Percentiles rank a stretch among this genome's conserved stretches.
phyloP scores from a whole-genome alignment of 345 rosid species.

The Tarenaya hassleriana region DNA sequence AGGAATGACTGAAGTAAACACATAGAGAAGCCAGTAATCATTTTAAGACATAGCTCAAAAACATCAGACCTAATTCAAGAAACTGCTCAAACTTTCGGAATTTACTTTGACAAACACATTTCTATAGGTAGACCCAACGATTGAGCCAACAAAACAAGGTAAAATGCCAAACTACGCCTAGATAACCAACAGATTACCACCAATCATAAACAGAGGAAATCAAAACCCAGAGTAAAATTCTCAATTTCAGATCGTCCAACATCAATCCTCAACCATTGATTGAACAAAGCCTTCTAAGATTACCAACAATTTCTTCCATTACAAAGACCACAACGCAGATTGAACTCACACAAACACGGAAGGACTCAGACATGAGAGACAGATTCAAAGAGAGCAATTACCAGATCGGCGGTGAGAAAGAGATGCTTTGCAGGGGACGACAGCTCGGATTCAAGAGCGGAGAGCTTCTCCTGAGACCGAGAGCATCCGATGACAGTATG shows the following conservation, averaged over 20 bases:
- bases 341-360: not conserved
- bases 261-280: not conserved
- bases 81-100: not conserved
- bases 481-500: conserved; percentile 89
- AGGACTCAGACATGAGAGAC: not conserved
- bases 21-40: too few species aligned
- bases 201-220: conserved; percentile 5
- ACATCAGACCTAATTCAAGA: not conserved
- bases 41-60: not conserved
- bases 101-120: not conserved
- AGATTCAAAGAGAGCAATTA: conserved; percentile 15
- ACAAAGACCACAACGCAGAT: conserved; percentile 6
- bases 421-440: conserved; percentile 49
- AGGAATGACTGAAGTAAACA: too few species aligned
- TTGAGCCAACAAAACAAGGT: too few species aligned
- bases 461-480: conserved; percentile 69
- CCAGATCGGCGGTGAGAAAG: conserved; percentile 75
- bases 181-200: not conserved
- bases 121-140: not conserved
- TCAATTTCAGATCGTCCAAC: not conserved
- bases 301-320: not conserved
- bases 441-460: conserved; percentile 59
- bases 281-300: not conserved
- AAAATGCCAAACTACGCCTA: too few species aligned
- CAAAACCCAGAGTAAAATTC: not conserved